Evolutionary conservation across 306 rosid species (phyloP), one percentile per base, ranked within the genome.

Genomic region (Malus asiatica): DNA sequence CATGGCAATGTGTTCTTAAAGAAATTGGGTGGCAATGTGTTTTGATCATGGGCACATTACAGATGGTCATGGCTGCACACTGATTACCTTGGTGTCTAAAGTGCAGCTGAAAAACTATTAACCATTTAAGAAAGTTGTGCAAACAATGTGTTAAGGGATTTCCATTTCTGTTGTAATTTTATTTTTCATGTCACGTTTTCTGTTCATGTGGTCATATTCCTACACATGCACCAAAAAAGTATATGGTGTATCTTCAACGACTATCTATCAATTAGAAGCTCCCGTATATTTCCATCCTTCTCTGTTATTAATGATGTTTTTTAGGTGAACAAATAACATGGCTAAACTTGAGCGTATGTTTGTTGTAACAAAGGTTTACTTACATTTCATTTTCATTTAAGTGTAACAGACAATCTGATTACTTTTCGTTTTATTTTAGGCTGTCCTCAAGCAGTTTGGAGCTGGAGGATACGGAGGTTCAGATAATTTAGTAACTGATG

Each of bases 381-480:
- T 13, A 14, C 30, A 3, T 64, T 72, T 72, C 11, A 7, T 55
- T 74, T 62, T 44, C 16, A 4, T 73, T 30, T 22, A 12, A 32
- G 29, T 32, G 16, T 38, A 67, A 63, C 33, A 38, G 57, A 78
- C 51, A 22, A 35, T 32, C 63, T 87, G 74, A 83, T 78, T 38
- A 68, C 66, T 44, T 27, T 74, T 27, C n/a, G 23, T 65, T 78
- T 76, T 63, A 40, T 78, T 76, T 62, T 77, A 95, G 98, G 98
- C 98, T 79, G 98, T 95, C 74, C 91, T 92, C 71, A 95, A 95
- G 80, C 98, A 95, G 83, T 95, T 95, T 79, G 97, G 98, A 29
- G 98, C 88, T 59, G 98, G 98, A 62, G 98, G 96, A 64, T 92
- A 90, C 83, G 98, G 98, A 83, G 95, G 92, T 79, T 95, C 97